phyloP scores from a whole-genome alignment of 495 filamentous ascomycete species.

The Penicillium silybi region DNA sequence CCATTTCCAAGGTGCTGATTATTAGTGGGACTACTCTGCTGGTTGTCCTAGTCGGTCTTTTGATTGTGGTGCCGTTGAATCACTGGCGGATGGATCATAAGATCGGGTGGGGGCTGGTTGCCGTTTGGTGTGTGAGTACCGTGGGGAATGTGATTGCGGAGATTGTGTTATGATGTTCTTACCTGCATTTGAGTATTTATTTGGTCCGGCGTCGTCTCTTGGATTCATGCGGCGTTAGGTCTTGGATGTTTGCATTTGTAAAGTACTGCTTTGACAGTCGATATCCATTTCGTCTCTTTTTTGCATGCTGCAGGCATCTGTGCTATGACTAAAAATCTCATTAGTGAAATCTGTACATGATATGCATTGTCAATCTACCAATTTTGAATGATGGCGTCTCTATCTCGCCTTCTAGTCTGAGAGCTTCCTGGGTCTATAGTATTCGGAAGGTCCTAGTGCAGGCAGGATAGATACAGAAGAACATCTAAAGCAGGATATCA shows the following conservation, averaged over 20 bases:
- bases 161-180: conserved; percentile 31
- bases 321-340: background rate
- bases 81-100: conserved; percentile 83
- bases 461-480: too few species aligned
- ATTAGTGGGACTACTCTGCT: conserved; percentile 78
- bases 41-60: conserved; percentile 69
- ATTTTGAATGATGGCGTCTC: background rate
- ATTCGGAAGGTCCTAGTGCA: too few species aligned
- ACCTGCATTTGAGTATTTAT: background rate
- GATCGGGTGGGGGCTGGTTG: conserved; percentile 79
- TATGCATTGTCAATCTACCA: background rate
- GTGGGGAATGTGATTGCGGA: conserved; percentile 81
- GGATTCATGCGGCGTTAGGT: too few species aligned
- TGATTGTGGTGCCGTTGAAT: conserved; percentile 80
- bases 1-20: conserved; percentile 77
- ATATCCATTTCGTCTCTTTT: background rate
- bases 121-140: conserved; percentile 84
- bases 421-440: background rate
- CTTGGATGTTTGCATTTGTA: background rate
- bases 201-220: background rate
- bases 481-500: background rate
- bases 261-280: background rate
- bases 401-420: background rate
- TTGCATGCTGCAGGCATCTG: background rate
- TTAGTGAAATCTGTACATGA: background rate